phyloP scores from a whole-genome alignment of 208 protist species.

The Crithidia sp. region DNA sequence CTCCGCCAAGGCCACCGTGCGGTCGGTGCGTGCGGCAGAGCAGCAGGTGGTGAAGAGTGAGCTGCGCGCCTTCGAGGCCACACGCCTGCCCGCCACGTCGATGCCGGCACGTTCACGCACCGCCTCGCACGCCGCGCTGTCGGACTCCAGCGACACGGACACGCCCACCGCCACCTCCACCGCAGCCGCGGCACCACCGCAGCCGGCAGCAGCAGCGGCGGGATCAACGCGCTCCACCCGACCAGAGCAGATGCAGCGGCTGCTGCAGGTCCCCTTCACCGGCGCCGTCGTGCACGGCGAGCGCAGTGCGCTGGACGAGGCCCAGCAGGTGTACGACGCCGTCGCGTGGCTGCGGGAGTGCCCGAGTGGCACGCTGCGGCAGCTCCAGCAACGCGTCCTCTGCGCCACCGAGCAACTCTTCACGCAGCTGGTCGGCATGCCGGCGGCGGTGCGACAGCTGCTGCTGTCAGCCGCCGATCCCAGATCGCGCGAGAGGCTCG shows the following conservation, averaged over 20 bases:
- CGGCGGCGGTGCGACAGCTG: conserved; percentile 20
- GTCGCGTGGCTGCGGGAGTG: conserved; percentile 50
- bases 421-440: conserved; percentile 37
- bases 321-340: conserved; percentile 42
- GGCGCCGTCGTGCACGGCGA: conserved; percentile 23
- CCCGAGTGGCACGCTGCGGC: conserved; percentile 39
- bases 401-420: conserved; percentile 36
- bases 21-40: conserved; percentile 4
- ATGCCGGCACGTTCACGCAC: neutral
- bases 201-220: neutral
- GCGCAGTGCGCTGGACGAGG: conserved; percentile 28
- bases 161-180: neutral
- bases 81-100: neutral
- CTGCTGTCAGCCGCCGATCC: conserved; percentile 7
- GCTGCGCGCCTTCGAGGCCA: conserved; percentile 20
- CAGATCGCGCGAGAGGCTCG: neutral
- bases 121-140: conserved; percentile 8
- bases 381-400: conserved; percentile 55
- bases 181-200: conserved; percentile 1
- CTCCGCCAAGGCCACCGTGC: neutral
- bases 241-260: conserved; percentile 5
- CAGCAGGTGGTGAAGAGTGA: conserved; percentile 26
- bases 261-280: conserved; percentile 27
- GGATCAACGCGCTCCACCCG: neutral
- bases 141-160: conserved; percentile 20